These are phyloP conservation scores for Bipolaris zeicola DNA, from an alignment of 2,329 filamentous ascomycete genomes.

Conservation along the genomic window DNA sequence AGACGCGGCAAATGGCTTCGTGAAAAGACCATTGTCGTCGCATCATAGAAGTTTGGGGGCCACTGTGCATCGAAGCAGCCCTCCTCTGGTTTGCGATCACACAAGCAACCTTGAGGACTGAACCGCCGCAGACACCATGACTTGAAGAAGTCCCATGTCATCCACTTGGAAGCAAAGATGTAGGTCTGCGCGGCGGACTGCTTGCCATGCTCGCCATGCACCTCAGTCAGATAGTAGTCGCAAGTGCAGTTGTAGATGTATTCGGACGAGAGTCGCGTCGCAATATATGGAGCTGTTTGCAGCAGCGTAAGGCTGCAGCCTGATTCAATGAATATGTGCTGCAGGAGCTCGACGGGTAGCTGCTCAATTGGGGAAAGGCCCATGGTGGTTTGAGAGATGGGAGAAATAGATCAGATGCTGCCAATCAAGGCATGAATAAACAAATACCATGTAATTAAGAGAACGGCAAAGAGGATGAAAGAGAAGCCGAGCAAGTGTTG, in stretches of 20 bases:
- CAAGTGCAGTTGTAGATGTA: constrained; percentile 34
- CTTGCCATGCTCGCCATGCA: constrained; percentile 13
- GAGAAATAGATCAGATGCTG: background rate
- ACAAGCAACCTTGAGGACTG: constrained; percentile 34
- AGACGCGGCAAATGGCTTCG: constrained; percentile 35
- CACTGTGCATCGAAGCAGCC: constrained; percentile 40
- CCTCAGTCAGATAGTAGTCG: constrained; percentile 28
- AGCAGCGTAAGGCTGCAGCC: constrained; percentile 51
- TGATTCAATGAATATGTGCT: constrained; percentile 58
- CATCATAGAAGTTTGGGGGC: constrained; percentile 39
- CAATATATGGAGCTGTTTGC: constrained; percentile 49
- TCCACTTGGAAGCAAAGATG: constrained; percentile 39
- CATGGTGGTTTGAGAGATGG: constrained; percentile 13
- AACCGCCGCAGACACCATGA: constrained; percentile 27
- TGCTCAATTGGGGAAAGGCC: constrained; percentile 47
- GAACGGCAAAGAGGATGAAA: too few relatives aligned
- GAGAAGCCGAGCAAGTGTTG: background rate
- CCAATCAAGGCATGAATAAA: background rate
- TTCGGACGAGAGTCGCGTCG: constrained; percentile 34
- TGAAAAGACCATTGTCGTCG: constrained; percentile 36
- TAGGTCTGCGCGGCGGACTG: constrained; percentile 29
- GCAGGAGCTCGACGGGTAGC: constrained; percentile 58
- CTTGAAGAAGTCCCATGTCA: constrained; percentile 45
- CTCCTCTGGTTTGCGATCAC: constrained; percentile 19
- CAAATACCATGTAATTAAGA: background rate